A percentile compares a stretch with the other conserved stretches of the same genome.
These are phyloP conservation scores for Chalaropsis ovoidea DNA, from an alignment of 2,329 filamentous ascomycete species.

Conservation along the genomic window DNA sequence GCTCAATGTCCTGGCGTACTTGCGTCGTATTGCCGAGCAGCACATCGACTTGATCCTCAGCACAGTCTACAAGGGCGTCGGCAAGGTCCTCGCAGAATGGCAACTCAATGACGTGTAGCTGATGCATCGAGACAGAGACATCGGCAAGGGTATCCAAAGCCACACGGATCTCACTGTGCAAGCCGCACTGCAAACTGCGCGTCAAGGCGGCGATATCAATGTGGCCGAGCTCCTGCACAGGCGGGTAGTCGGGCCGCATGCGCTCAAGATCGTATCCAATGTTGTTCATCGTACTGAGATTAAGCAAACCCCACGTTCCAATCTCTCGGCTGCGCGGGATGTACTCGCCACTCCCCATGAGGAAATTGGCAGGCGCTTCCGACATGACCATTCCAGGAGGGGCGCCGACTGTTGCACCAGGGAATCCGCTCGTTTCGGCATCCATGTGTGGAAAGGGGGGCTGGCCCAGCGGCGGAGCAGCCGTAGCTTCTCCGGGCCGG, in stretches of 20 bases:
- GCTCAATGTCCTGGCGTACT: conserved; percentile 73
- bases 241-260: conserved; percentile 64
- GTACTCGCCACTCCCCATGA: conserved; percentile 38
- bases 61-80: conserved; percentile 80
- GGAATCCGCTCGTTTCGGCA: not conserved
- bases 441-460: conserved; percentile 5
- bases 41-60: conserved; percentile 74
- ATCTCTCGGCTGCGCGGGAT: conserved; percentile 45
- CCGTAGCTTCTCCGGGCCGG: not conserved
- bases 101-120: conserved; percentile 56
- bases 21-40: conserved; percentile 78
- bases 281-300: conserved; percentile 53
- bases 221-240: conserved; percentile 66
- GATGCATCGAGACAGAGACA: conserved; percentile 51
- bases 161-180: conserved; percentile 79
- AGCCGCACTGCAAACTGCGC: conserved; percentile 79
- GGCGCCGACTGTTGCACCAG: conserved; percentile 29
- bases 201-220: conserved; percentile 86
- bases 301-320: conserved; percentile 60
- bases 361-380: conserved; percentile 21
- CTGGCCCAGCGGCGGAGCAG: not conserved
- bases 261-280: conserved; percentile 57
- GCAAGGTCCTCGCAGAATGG: conserved; percentile 76
- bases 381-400: conserved; percentile 29
- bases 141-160: conserved; percentile 75